Evolutionary conservation across 1,284 basidiomycete genomes (phyloP), one percentile per base, ranked within the genome.

Genomic region (Puccinia coronata): DNA sequence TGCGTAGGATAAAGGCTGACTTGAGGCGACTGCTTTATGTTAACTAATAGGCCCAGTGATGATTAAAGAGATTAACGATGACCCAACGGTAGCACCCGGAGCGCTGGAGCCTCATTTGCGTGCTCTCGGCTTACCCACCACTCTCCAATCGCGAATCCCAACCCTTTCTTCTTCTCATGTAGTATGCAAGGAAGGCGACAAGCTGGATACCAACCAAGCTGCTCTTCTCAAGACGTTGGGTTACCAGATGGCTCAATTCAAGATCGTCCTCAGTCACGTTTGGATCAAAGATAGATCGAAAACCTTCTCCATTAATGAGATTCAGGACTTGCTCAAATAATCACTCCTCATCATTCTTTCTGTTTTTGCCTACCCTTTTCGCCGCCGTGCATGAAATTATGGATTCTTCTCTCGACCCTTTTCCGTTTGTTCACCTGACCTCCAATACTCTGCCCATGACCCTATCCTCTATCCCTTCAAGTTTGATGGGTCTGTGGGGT

Each of bases 71-170:
- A 49, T 73, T 83, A 91, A 85, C 18, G 90, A 91, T 83, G 91
- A 91, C 1, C 90, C 92, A 43, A 91, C 93, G 84, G 88, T 87
- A 53, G 89, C 89, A 82, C 94, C 96, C 39, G 95, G 98, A 87
- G 95, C 94, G 84, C 93, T 98, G 88, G 96, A 99, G 84, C 95
- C 96, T 28, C 96, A 98, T 86, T 89, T 99, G 77, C 91, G 96
- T 80, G 92, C 93, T 86, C 90, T 98, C 41, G 97, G 97, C 16
- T 88, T 99, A 76, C 90, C 91, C 65, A 98, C 96, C 25, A 84
- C 81, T 34, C 90, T 99, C 88, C 90, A 92, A 83, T 90, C 90
- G 83, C 97, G 96, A 81, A 92, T 98, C 1, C 96, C 97, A 2
- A 93, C 92, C 4, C 88, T 99, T 78, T 90, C 91, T 70, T 89